A percentile compares a stretch with the other conserved stretches of the same genome.
phyloP scores from a whole-genome alignment of 2,329 filamentous ascomycete genomes.

The Dactylellina haptotyla region DNA sequence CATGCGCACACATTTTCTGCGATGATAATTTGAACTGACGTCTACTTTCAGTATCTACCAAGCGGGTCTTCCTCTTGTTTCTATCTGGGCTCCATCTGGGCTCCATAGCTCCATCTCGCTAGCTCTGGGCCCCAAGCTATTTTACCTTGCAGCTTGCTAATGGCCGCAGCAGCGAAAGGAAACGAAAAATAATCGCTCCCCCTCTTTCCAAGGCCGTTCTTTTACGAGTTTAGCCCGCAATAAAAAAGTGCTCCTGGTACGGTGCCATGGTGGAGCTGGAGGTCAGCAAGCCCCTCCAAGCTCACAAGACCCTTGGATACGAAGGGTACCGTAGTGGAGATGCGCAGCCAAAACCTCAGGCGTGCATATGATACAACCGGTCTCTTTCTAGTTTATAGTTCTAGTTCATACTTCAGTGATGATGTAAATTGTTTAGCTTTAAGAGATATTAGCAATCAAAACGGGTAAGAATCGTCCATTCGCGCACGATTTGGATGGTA shows the following conservation, averaged over 20 bases:
- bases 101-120: not conserved
- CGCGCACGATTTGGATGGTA: not conserved
- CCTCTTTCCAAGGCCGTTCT: slow-evolving; percentile 25
- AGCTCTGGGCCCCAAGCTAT: slow-evolving; percentile 4
- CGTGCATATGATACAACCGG: slow-evolving; percentile 9
- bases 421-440: no score
- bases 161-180: not conserved
- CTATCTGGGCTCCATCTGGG: not conserved
- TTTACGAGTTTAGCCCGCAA: slow-evolving; percentile 8
- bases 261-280: slow-evolving; percentile 27
- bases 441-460: not conserved
- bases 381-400: no score
- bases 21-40: not conserved
- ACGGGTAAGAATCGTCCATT: slow-evolving; percentile 8
- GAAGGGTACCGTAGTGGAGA: slow-evolving; percentile 14
- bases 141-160: not conserved
- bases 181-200: slow-evolving; percentile 30
- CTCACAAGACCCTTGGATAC: slow-evolving; percentile 28
- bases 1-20: slow-evolving; percentile 17
- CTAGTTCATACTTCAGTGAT: no score
- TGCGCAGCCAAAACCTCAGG: no score
- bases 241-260: not conserved
- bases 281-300: slow-evolving; percentile 24
- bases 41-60: no score
- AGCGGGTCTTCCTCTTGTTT: not conserved